Conservation (phyloP, 441 rosid species). For the Croton setiger region DNA sequence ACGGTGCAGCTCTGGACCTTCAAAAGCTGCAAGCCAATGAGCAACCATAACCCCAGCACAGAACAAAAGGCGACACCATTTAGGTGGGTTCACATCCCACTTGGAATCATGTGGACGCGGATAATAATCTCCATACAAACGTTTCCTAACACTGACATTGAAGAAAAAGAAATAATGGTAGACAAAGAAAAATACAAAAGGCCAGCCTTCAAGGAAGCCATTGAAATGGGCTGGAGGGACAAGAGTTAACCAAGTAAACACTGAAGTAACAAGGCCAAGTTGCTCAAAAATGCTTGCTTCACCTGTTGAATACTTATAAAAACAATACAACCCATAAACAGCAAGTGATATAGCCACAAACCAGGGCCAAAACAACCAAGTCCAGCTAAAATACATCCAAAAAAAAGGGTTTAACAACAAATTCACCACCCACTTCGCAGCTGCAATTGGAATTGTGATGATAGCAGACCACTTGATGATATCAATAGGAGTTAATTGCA, state of each 20-base stretch:
- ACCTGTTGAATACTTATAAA: conserved; percentile 50
- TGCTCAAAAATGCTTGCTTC: conserved; percentile 72
- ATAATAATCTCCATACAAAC: conserved; percentile 75
- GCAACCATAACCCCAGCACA: conserved; percentile 56
- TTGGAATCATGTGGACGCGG: conserved; percentile 65
- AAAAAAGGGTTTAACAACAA: conserved; percentile 62
- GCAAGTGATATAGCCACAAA: conserved; percentile 53
- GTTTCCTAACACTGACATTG: conserved; percentile 72
- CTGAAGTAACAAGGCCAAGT: conserved; percentile 62
- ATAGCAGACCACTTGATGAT: conserved; percentile 51
- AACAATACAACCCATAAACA: conserved; percentile 56
- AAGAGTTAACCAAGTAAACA: conserved; percentile 80
- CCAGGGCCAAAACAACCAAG: conserved; percentile 96
- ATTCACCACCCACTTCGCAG: conserved; percentile 49
- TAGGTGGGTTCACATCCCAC: conserved; percentile 70
- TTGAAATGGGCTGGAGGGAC: conserved; percentile 81
- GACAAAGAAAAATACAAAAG: conserved; percentile 74
- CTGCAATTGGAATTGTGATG: conserved; percentile 48
- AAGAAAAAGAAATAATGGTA: conserved; percentile 92
- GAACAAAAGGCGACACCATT: conserved; percentile 54
- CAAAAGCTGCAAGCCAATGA: conserved; percentile 87
- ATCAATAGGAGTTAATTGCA: conserved; percentile 42
- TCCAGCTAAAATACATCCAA: conserved; percentile 92
- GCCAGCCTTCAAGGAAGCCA: conserved; percentile 90
- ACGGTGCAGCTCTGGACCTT: conserved; percentile 81